Evolutionary conservation across 1,284 basidiomycete species (phyloP), one percentile per base, ranked within the genome.

Genomic region (Tremellales sp.): DNA sequence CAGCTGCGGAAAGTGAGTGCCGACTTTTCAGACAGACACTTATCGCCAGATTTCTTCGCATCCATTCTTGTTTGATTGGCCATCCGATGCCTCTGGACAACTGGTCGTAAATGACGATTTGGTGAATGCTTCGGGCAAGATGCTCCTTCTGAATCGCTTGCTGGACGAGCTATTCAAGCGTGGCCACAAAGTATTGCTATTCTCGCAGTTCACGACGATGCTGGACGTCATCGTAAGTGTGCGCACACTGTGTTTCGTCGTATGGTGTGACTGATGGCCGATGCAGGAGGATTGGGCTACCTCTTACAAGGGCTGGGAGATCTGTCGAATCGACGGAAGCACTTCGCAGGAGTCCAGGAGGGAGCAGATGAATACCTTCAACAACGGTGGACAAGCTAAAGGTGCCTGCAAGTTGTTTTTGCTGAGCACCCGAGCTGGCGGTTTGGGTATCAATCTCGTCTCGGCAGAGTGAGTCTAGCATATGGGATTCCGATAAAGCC

Each of bases 141-240:
- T 98, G 92, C 85, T 97, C 76, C 77, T 97, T 18, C 80, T 97
- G 0, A 88, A 97, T 57, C 83, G 91, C 10, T 74, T 98, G 12
- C 77, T 98, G 2, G 82, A 83, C 35, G 89, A 84, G 46, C 74
- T 98, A n/a, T 90, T 95, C 71, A 76, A 76, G 19, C 74, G 82
- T 10, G 81, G 80, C 5, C 93, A 97, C 74, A 94, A 93, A 69
- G 93, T 97, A 0, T 75, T 98, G 25, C 71, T 97, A 27, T 98
- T 98, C 73, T 75, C 86, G 47, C 92, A 97, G 73, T 95, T 98
- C 71, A 93, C 86, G 36, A 92, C 86, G 1, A 92, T 97, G 90
- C 75, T 97, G 43, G 87, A 98, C 66, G 87, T 97, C 54, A 87
- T 97, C 49, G 87, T 87, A 41, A 42, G 75, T 66, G 41, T 47